phyloP scores from a whole-genome alignment of 2,329 filamentous ascomycete genomes.

The Fusarium annulatum region DNA sequence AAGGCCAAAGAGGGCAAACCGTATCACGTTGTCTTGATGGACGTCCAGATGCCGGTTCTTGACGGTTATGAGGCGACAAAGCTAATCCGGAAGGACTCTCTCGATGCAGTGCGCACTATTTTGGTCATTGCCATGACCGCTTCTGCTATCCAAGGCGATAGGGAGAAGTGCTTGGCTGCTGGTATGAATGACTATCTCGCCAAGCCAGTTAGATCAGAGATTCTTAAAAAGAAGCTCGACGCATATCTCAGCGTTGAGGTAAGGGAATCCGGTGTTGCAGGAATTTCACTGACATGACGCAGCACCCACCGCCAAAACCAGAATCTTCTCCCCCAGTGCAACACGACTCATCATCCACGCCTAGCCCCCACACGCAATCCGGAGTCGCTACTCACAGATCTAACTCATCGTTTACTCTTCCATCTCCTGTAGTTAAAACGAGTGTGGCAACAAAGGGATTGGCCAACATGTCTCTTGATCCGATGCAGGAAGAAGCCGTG shows the following conservation, averaged over 20 bases:
- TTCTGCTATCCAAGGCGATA: conserved; percentile 91
- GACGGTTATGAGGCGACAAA: conserved; percentile 94
- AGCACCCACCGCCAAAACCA: conserved; percentile 26
- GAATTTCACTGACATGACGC: conserved; percentile 19
- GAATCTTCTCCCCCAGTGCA: conserved; percentile 9
- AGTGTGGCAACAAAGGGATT: not conserved
- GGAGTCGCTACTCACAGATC: conserved; percentile 12
- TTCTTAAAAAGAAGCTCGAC: conserved; percentile 84
- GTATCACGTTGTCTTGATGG: conserved; percentile 94
- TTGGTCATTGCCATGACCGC: conserved; percentile 99
- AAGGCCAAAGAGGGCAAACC: conserved; percentile 77
- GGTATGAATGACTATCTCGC: conserved; percentile 99
- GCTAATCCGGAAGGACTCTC: conserved; percentile 79
- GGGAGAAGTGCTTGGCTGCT: conserved; percentile 93
- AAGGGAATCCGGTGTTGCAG: not conserved
- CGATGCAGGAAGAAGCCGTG: conserved; percentile 49
- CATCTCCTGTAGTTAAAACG: conserved; percentile 11
- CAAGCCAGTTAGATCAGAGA: conserved; percentile 91
- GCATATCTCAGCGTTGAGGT: conserved; percentile 61
- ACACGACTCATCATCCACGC: not conserved
- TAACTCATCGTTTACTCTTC: conserved; percentile 14
- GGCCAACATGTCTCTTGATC: conserved; percentile 36
- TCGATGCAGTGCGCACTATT: conserved; percentile 81
- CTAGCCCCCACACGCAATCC: conserved; percentile 18
- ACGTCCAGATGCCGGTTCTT: conserved; percentile 94